These are phyloP conservation scores for Euphorbia schlechtendalii DNA, from an alignment of 441 rosid species.

Conservation along the genomic window DNA sequence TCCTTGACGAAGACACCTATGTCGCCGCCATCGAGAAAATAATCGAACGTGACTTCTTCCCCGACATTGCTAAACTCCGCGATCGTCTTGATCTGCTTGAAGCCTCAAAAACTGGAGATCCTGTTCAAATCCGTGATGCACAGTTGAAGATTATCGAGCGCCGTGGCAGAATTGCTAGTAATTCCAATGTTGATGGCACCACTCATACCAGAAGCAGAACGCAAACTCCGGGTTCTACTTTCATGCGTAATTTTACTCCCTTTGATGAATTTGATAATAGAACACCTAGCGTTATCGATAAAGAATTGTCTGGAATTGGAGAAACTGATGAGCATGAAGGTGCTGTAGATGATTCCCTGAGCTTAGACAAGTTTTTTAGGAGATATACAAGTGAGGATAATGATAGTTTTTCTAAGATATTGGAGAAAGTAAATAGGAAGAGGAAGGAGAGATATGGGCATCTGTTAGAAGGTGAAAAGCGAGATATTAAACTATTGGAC, in stretches of 20 bases:
- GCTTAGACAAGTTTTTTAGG: conserved; percentile 76
- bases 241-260: conserved; percentile 40
- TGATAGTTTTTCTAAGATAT: conserved; percentile 71
- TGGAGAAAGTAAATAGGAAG: conserved; percentile 85
- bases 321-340: conserved; percentile 29
- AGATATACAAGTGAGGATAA: conserved; percentile 91
- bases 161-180: conserved; percentile 46
- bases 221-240: conserved; percentile 20
- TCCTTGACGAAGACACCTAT: conserved; percentile 81
- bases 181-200: conserved; percentile 30
- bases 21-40: conserved; percentile 83
- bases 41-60: conserved; percentile 93
- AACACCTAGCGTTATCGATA: conserved; percentile 36
- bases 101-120: conserved; percentile 58
- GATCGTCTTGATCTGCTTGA: too few relatives aligned
- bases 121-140: conserved; percentile 78
- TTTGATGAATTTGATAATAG: conserved; percentile 63
- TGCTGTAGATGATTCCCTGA: conserved; percentile 53
- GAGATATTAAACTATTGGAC: conserved; percentile 38
- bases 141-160: conserved; percentile 93
- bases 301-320: conserved; percentile 29
- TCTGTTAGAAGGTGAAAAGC: conserved; percentile 56
- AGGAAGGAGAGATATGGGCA: conserved; percentile 63
- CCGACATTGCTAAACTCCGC: conserved; percentile 68
- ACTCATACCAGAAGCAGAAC: conserved; percentile 22